Conservation (phyloP, 2,329 filamentous ascomycete species). For the Westerdykella aurantiaca region DNA sequence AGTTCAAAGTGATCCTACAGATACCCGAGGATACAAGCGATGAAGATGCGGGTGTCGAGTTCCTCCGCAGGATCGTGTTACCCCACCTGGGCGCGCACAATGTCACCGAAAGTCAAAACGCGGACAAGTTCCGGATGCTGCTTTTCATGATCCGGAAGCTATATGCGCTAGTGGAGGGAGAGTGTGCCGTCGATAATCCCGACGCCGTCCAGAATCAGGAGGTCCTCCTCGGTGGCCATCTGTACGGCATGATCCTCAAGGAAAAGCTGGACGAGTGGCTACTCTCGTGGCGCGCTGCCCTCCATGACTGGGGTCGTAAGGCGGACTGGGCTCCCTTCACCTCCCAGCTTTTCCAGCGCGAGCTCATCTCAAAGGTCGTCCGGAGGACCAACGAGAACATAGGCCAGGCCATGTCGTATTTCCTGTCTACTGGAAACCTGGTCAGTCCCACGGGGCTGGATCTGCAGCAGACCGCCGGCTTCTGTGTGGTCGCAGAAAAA, state of each 20-base stretch:
- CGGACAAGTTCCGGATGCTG: slow-evolving; percentile 89
- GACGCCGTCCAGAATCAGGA: slow-evolving; percentile 97
- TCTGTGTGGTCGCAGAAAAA: slow-evolving; percentile 95
- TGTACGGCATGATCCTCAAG: slow-evolving; percentile 94
- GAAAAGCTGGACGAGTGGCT: slow-evolving; percentile 90
- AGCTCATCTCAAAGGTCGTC: slow-evolving; percentile 75
- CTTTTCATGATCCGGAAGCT: slow-evolving; percentile 96
- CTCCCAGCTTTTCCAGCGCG: slow-evolving; percentile 66
- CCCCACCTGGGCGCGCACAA: slow-evolving; percentile 84
- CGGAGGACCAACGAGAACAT: slow-evolving; percentile 81
- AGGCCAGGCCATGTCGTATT: slow-evolving; percentile 84
- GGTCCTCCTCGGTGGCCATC: slow-evolving; percentile 82
- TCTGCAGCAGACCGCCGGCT: slow-evolving; percentile 89
- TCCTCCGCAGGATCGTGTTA: slow-evolving; percentile 81
- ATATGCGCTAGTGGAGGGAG: slow-evolving; percentile 85
- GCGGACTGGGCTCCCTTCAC: slow-evolving; percentile 58
- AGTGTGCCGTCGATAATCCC: slow-evolving; percentile 90
- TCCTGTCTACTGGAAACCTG: slow-evolving; percentile 91
- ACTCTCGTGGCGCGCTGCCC: slow-evolving; percentile 52
- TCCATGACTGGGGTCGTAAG: slow-evolving; percentile 51
- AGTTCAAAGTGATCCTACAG: slow-evolving; percentile 82
- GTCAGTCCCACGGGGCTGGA: slow-evolving; percentile 88
- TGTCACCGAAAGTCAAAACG: slow-evolving; percentile 76
- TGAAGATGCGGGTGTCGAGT: slow-evolving; percentile 85
- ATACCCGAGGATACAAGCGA: slow-evolving; percentile 79